Conservation (phyloP, 2,329 filamentous ascomycete species). For the Tolypocladium album region DNA sequence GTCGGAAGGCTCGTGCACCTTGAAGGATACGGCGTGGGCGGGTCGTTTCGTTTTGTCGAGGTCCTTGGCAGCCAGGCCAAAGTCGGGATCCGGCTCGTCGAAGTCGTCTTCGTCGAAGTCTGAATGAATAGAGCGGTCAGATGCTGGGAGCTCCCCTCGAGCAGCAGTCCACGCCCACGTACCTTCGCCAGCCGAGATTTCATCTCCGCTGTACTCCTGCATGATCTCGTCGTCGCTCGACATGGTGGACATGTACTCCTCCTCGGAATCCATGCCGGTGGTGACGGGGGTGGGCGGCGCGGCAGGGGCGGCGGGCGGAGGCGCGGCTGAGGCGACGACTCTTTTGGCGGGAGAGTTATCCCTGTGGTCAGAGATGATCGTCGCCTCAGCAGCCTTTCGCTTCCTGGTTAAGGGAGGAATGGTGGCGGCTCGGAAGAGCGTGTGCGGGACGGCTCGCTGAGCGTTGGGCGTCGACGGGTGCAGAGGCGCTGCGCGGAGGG, state of each 20-base stretch:
- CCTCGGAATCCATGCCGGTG: constrained; percentile 82
- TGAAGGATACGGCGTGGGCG: constrained; percentile 76
- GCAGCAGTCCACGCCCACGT: constrained; percentile 6
- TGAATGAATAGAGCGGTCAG: constrained; percentile 12
- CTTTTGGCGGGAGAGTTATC: constrained; percentile 39
- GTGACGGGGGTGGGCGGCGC: constrained; percentile 44
- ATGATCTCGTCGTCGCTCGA: constrained; percentile 66
- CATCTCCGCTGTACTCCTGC: constrained; percentile 70
- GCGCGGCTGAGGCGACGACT: constrained; percentile 43
- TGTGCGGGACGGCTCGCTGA: constrained; percentile 1
- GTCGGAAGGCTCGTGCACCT: constrained; percentile 67
- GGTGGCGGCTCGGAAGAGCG: constrained; percentile 26
- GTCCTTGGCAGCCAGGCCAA: constrained; percentile 45
- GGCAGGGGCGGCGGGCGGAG: constrained; percentile 36
- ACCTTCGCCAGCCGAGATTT: constrained; percentile 44
- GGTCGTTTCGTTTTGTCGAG: constrained; percentile 60
- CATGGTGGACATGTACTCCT: constrained; percentile 79
- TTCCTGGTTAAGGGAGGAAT: constrained; percentile 51
- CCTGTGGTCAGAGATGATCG: constrained; percentile 35
- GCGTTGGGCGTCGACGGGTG: constrained; percentile 1
- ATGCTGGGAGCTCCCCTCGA: neutral
- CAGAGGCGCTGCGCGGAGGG: neutral
- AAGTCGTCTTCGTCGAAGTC: constrained; percentile 51
- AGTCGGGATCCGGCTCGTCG: constrained; percentile 43
- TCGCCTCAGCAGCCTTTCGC: constrained; percentile 56